Evolutionary conservation across 2,329 filamentous ascomycete species (phyloP).

Genomic region (Trichoderma gracile): DNA sequence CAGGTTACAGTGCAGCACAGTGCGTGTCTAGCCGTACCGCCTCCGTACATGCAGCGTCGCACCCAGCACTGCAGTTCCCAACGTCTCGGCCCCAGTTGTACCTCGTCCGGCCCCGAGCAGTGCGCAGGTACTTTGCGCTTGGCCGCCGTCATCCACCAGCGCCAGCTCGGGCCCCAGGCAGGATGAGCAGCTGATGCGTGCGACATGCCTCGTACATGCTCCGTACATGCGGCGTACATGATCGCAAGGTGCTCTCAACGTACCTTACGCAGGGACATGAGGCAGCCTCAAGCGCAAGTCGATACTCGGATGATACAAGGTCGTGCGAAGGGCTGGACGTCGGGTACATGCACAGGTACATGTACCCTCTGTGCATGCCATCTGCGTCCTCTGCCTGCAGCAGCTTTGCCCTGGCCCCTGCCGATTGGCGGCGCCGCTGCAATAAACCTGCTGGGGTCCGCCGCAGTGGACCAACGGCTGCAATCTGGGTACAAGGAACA

Average conservation of each 20-base stretch:
- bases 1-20: constrained; percentile 25
- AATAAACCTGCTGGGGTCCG: constrained; percentile 19
- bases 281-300: background rate
- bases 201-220: background rate
- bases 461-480: constrained; percentile 10
- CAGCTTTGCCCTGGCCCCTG: constrained; percentile 20
- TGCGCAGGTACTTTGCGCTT: constrained; percentile 7
- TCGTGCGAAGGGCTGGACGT: too few species aligned
- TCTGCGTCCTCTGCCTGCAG: constrained; percentile 4
- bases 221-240: constrained; percentile 11
- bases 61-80: constrained; percentile 2
- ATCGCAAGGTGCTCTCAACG: background rate
- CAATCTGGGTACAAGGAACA: background rate
- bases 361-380: background rate
- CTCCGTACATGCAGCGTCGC: constrained; percentile 11
- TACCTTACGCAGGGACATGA: background rate
- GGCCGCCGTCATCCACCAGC: background rate
- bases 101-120: background rate
- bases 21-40: background rate
- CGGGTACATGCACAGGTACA: too few species aligned
- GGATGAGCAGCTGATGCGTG: constrained; percentile 23
- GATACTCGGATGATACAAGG: background rate
- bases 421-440: constrained; percentile 12
- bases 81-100: constrained; percentile 5
- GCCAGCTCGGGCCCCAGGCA: constrained; percentile 1